Evolutionary conservation across 2,329 filamentous ascomycete genomes (phyloP), one percentile per base, ranked within the genome.

Genomic region (Phialocephala subalpina): DNA sequence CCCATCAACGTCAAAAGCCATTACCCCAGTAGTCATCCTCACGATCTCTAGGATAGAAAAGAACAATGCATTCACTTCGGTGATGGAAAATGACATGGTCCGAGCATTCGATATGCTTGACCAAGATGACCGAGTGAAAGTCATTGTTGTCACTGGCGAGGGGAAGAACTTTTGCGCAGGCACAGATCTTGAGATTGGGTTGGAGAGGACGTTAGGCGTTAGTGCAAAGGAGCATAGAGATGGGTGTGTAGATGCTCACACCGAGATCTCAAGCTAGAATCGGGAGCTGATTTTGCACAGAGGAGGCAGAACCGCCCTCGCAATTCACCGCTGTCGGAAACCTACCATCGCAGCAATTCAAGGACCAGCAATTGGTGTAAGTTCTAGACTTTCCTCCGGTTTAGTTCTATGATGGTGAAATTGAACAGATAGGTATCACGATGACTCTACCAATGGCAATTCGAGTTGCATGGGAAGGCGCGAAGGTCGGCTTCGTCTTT

Each of bases 401-500:
- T n/a, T 29, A 35, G 9, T 29, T 29, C 36, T 18, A n/a, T 16
- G 5, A 36, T 36, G 11, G 18, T 22, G 18, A 57, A 57, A 36
- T 33, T n/a, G 18, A 20, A 52, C 12, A 58, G 61, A 55, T 60
- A 9, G 62, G 86, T 47, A 84, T 88, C 71, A 88, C 86, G 53
- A 85, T 87, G 83, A 86, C 85, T 35, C 80, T 88, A 2, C 81
- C 86, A 2, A 83, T 83, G 59, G 81, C 81, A 3, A 47, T 47
- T 11, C 42, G 42, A 8, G n/a, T 47, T 47, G 42, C 42, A 4
- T 58, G 85, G 69, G 75, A 78, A 49, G 77, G 80, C 12, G 87
- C 89, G 5, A 90, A 90, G 74, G 85, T 92, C 68, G 90, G 90
- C 64, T 92, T 93, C 75, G 90, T 92, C n/a, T 93, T 93, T 75